Percentiles rank a stretch among this genome's conserved stretches.
Evolutionary conservation across 305 asterid species (phyloP).

Genomic region (Galium porrigens): DNA sequence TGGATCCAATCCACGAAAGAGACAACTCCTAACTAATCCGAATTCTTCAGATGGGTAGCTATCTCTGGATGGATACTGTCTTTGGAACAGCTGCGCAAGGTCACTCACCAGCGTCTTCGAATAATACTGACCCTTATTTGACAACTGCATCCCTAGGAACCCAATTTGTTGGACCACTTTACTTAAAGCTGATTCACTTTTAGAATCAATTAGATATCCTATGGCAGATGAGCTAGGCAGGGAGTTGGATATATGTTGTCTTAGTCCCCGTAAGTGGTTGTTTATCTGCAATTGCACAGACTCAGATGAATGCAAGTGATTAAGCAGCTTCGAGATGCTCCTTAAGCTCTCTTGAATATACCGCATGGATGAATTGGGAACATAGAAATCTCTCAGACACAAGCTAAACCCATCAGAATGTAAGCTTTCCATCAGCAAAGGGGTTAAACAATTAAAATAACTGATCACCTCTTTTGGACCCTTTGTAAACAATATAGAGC

Average conservation of each 20-base stretch:
- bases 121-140: constrained; percentile 60
- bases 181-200: constrained; percentile 78
- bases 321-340: constrained; percentile 33
- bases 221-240: constrained; percentile 49
- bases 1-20: constrained; percentile 77
- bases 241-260: constrained; percentile 44
- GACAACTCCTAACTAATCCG: constrained; percentile 68
- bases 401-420: constrained; percentile 62
- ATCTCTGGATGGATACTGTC: constrained; percentile 50
- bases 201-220: constrained; percentile 57
- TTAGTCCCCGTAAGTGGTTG: constrained; percentile 39
- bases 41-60: constrained; percentile 53
- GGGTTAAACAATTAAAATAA: constrained; percentile 61
- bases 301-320: constrained; percentile 39
- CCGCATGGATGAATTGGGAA: constrained; percentile 38
- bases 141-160: constrained; percentile 62
- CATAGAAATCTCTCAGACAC: constrained; percentile 51
- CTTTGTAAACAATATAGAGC: constrained; percentile 66
- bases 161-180: constrained; percentile 93
- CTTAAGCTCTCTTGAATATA: constrained; percentile 38
- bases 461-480: constrained; percentile 67
- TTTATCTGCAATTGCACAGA: constrained; percentile 52
- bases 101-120: constrained; percentile 54
- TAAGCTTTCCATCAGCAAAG: constrained; percentile 70
- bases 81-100: constrained; percentile 44